phyloP scores from a whole-genome alignment of 192 early-diverging fungal species.

The Backusella psychrophila region DNA sequence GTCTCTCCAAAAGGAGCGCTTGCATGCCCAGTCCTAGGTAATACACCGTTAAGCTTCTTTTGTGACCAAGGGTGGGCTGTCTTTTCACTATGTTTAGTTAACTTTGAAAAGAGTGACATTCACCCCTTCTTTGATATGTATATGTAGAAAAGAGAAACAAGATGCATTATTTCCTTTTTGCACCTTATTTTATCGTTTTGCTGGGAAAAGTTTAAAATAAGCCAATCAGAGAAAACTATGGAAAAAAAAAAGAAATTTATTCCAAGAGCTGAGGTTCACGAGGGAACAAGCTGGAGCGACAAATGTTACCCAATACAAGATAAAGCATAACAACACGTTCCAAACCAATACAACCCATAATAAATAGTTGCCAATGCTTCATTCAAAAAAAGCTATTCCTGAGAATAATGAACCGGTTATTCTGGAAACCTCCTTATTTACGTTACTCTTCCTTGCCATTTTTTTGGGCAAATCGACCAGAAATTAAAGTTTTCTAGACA shows the following conservation, averaged over 20 bases:
- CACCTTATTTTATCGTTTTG: neutral
- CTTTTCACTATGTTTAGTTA: conserved; percentile 15
- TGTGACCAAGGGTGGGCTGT: conserved; percentile 24
- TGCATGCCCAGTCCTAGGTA: conserved; percentile 23
- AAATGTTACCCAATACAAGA: conserved; percentile 92
- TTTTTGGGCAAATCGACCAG: no score
- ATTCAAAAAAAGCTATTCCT: no score
- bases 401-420: no score
- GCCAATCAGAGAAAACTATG: neutral
- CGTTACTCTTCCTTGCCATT: no score
- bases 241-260: conserved; percentile 43
- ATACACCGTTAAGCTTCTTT: conserved; percentile 13
- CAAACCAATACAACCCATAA: conserved; percentile 59
- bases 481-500: no score
- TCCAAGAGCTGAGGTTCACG: conserved; percentile 93
- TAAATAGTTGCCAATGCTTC: no score
- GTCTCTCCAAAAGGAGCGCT: conserved; percentile 4
- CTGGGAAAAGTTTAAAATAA: neutral
- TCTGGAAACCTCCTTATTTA: no score
- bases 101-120: conserved; percentile 26
- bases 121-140: neutral
- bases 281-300: conserved; percentile 90
- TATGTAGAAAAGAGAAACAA: neutral
- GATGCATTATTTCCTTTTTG: conserved; percentile 6
- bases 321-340: conserved; percentile 98